These are phyloP conservation scores for Voacanga thouarsii DNA, from an alignment of 257 asterid genomes.

Conservation along the genomic window DNA sequence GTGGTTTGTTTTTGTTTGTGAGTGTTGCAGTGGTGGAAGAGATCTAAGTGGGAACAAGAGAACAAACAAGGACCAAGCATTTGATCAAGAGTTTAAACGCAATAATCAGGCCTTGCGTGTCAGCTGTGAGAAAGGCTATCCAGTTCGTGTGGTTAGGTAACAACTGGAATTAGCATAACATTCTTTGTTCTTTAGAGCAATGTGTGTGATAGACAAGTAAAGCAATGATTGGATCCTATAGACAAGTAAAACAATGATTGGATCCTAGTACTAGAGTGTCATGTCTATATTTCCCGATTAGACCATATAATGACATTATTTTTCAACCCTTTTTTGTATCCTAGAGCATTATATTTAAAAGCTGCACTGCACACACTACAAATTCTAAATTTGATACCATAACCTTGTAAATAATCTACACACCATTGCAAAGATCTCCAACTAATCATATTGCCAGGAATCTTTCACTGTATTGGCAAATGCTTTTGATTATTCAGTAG, in stretches of 20 bases:
- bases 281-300: background rate
- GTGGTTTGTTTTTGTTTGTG: constrained; percentile 10
- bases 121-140: constrained; percentile 80
- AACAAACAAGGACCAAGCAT: constrained; percentile 73
- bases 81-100: constrained; percentile 56
- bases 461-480: no score
- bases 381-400: no score
- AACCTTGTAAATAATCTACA: no score
- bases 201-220: background rate
- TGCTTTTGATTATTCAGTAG: no score
- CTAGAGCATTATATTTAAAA: background rate
- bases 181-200: background rate
- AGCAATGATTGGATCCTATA: background rate
- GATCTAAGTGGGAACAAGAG: constrained; percentile 75
- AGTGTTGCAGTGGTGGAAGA: constrained; percentile 70
- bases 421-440: no score
- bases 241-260: no score
- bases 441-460: no score
- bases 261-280: background rate
- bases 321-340: no score
- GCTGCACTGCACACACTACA: background rate
- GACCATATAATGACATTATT: background rate
- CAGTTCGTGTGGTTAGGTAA: constrained; percentile 86
- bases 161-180: background rate
- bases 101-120: constrained; percentile 65